Evolutionary conservation across 2,329 filamentous ascomycete species (phyloP), one percentile per base, ranked within the genome.

Genomic region (Emmonsiellopsis sp.): DNA sequence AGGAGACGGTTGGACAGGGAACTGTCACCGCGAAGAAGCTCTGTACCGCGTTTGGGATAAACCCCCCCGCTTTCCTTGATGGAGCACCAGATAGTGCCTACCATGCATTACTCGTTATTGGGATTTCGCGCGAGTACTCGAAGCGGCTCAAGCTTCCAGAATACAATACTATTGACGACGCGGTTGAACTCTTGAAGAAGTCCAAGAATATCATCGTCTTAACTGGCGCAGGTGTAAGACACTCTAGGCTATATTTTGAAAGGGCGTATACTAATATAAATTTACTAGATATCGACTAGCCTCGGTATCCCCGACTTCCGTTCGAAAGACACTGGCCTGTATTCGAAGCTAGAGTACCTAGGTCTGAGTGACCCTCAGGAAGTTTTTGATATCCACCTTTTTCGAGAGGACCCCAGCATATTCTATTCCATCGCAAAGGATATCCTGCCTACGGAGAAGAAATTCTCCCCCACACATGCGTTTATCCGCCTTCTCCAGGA

Each of bases 241-340:
- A 42, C 39, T 14, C 49, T 3, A 42, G 21, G 37, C 13, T 42
- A 34, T 33, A 33, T 42, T 33, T 13, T 21, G 44, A 17, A 34
- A 36, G 6, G 17, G 37, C 44, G 45, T 17, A 21, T 52, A 47
- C 55, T 61, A 11, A 58, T 43, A 14, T 31, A 17, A 34, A 33
- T 14, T 11, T 36, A 45, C 21, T 57, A 77, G 71, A 97, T 98
- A 61, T 96, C 91, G 31, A 98, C 93, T 0, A 95, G 89, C 50
- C 82, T 98, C 17, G 93, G 93, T 56, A 97, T 98, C 55, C 93
- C 93, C 4, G 93, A 98, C 69, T 98, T 98, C 66, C 85, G 93
- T 60, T 96, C 91, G 51, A 93, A 93, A 69, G 87, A 88, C 63
- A 95, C 85, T 1, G 92, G 92, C 49, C 85, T 97, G 53, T 97